Evolutionary conservation across 345 rosid genomes (phyloP).

Genomic region (Lenwebbia sp.): DNA sequence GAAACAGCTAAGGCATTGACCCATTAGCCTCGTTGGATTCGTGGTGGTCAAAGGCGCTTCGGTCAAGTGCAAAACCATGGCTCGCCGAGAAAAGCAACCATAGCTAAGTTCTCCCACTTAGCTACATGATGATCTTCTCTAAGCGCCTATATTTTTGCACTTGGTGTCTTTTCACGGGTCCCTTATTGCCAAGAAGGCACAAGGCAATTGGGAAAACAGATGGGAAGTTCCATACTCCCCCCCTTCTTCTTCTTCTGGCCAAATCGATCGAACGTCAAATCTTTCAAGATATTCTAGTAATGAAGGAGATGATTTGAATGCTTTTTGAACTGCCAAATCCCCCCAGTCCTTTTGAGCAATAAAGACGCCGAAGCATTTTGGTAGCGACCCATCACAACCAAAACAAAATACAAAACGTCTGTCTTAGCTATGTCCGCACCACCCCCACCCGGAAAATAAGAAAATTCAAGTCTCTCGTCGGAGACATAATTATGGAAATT

Average conservation of each 20-base stretch:
- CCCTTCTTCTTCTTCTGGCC: not conserved
- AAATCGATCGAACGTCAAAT: not conserved
- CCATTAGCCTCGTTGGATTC: not conserved
- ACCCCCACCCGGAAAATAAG: not conserved
- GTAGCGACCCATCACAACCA: not conserved
- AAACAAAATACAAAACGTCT: not conserved
- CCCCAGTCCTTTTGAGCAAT: not conserved
- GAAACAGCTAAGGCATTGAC: not conserved
- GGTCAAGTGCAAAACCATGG: too few relatives aligned
- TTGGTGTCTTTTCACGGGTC: not conserved
- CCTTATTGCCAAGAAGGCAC: not conserved
- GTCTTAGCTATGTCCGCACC: not conserved
- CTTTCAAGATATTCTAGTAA: not conserved
- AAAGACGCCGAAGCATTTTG: not conserved
- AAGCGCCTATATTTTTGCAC: not conserved
- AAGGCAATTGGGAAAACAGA: not conserved
- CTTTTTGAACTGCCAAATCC: not conserved
- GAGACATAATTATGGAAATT: not conserved
- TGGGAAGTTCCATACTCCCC: not conserved
- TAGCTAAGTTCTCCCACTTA: not conserved
- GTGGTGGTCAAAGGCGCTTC: not conserved
- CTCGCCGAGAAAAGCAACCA: not conserved
- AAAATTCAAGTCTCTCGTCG: not conserved
- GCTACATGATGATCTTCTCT: not conserved
- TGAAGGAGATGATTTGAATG: not conserved